Conservation (phyloP, 1,284 basidiomycete genomes). For the Leccinum insolens region DNA sequence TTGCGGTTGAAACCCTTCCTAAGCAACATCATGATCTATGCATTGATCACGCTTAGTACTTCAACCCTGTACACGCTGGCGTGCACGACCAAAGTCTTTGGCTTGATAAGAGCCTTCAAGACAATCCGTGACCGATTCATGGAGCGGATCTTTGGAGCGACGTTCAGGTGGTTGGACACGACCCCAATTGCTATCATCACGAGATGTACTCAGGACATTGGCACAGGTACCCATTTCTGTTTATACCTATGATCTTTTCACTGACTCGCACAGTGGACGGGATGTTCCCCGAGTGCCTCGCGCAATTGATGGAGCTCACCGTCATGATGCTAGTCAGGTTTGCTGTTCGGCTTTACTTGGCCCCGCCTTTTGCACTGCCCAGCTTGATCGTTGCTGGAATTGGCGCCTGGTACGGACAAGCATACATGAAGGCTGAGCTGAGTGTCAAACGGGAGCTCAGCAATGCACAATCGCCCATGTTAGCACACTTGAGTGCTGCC, state of each 20-base stretch:
- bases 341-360: constrained; percentile 42
- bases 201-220: constrained; percentile 22
- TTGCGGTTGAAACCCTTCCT: too few relatives aligned
- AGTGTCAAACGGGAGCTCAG: constrained; percentile 48
- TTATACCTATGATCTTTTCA: constrained; percentile 10
- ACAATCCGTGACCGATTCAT: too few relatives aligned
- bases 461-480: constrained; percentile 46
- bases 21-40: too few relatives aligned
- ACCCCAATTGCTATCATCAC: constrained; percentile 11
- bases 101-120: too few relatives aligned
- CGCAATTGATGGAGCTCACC: background rate
- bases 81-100: too few relatives aligned
- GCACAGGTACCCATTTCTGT: constrained; percentile 19
- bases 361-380: constrained; percentile 42
- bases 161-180: too few relatives aligned
- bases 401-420: constrained; percentile 47
- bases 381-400: constrained; percentile 42
- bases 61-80: too few relatives aligned
- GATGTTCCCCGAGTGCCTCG: constrained; percentile 1
- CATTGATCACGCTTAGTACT: too few relatives aligned
- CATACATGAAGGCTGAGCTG: constrained; percentile 45
- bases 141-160: too few relatives aligned
- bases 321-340: constrained; percentile 41
- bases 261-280: constrained; percentile 11
- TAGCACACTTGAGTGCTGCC: constrained; percentile 44